Base-by-base conservation (phyloP, 176 grass and related monocot species). In the Miscanthus lutarioriparius region DNA sequence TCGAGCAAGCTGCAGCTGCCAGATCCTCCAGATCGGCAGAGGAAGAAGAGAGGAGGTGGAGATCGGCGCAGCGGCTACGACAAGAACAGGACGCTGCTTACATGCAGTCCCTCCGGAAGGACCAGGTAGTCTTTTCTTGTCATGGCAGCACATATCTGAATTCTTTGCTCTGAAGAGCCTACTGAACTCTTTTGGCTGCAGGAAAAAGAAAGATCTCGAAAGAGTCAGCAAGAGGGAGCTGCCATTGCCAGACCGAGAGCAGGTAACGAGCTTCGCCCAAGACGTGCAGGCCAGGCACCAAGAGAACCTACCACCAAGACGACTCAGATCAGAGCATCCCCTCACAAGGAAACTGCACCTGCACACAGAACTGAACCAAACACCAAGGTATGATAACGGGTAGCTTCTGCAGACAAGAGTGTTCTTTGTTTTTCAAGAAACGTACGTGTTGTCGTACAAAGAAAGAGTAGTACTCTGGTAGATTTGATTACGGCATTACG, bases 31-130 rank as follows among this genome's bases (percentile, higher is more conserved):
- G 77, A 15, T 8, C 20, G 44, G 86, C 87, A 3, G 85, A 90
- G 41, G 90, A 95, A 77, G 87, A 92, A 9, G 86, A 87, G 61
- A 88, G 61, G 82, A 94, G 59, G 85, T 90, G 61, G 72, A 90
- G 81, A 70, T 80, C 75, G 53, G 81, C 86, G 25, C 85, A 61
- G 32, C 36, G 72, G 7, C 86, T 95, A 0, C 69, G 87, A 32
- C 77, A 76, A 68, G 92, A 92, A 44, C 92, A 95, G 78, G 87
- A 95, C 72, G 79, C 82, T 48, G 87, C 92, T 78, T 95, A 95
- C 86, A 87, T 78, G 17, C 85, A 95, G 51, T 86, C 92, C 7
- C 90, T 90, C 65, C 71, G 74, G 13, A 92, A 88, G 80, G 92
- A 95, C 16, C 78, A 95, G 90, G 92, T 91, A 70, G 19, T 49